These are phyloP conservation scores for Euphrasia arctica DNA, from an alignment of 305 asterid species.

Conservation along the genomic window DNA sequence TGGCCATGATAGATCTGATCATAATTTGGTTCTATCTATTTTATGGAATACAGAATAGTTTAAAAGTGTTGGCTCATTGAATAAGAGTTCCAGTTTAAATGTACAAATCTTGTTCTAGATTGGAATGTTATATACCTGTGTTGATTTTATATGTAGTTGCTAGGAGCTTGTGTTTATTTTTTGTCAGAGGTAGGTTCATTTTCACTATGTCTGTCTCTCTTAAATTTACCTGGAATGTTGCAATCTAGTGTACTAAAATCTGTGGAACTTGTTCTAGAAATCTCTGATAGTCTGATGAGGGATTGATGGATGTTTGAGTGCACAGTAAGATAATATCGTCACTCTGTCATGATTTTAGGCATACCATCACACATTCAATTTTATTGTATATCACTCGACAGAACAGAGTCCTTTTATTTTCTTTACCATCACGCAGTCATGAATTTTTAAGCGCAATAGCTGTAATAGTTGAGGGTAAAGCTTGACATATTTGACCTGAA, in stretches of 20 bases:
- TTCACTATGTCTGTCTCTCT: neutral
- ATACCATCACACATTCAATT: neutral
- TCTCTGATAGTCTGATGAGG: neutral
- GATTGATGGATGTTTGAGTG: slow-evolving; percentile 22
- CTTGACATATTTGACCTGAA: slow-evolving; percentile 13
- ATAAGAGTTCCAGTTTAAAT: neutral
- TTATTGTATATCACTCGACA: neutral
- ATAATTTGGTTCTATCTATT: slow-evolving; percentile 13
- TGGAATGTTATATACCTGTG: neutral
- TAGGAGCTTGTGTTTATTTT: neutral
- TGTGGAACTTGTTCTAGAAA: slow-evolving; percentile 6
- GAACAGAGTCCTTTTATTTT: neutral
- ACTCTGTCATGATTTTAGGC: too few relatives aligned
- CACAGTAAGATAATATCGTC: neutral
- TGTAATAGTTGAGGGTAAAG: slow-evolving; percentile 8
- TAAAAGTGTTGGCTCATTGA: neutral
- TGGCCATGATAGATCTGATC: neutral
- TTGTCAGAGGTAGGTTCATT: neutral
- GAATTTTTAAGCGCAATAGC: slow-evolving; percentile 11
- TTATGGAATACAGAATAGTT: slow-evolving; percentile 15
- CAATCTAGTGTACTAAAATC: slow-evolving; percentile 9
- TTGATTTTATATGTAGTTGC: slow-evolving; percentile 1
- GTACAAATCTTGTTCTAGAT: neutral
- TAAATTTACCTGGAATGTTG: neutral
- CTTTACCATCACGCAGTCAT: slow-evolving; percentile 6